Conservation (phyloP, 352 stramenopile species). For the Phytophthora megakarya region DNA sequence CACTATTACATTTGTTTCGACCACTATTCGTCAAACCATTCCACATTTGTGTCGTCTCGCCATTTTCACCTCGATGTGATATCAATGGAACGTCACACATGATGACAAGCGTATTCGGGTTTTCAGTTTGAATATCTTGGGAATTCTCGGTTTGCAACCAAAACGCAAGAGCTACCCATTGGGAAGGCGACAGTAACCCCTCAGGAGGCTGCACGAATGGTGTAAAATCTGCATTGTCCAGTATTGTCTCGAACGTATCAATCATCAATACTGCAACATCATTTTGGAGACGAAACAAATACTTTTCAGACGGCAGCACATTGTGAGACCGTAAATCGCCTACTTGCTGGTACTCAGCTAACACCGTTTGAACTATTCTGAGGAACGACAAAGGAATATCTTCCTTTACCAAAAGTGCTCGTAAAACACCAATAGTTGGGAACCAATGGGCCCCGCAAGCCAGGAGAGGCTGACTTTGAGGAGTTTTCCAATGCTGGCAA, state of each 20-base stretch:
- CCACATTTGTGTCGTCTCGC: slow-evolving; percentile 25
- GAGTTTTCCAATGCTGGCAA: slow-evolving; percentile 47
- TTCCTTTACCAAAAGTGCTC: slow-evolving; percentile 34
- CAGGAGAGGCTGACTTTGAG: slow-evolving; percentile 38
- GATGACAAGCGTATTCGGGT: slow-evolving; percentile 42
- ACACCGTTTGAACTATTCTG: slow-evolving; percentile 23
- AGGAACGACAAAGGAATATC: slow-evolving; percentile 46
- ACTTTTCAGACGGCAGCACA: slow-evolving; percentile 21
- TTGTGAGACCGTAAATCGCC: slow-evolving; percentile 17
- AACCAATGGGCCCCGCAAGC: slow-evolving; percentile 52
- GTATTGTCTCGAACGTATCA: slow-evolving; percentile 46
- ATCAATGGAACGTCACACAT: slow-evolving; percentile 60
- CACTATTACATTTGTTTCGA: not conserved
- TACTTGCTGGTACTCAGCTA: slow-evolving; percentile 54
- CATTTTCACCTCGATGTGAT: slow-evolving; percentile 11
- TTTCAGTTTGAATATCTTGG: not conserved
- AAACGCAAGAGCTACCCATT: slow-evolving; percentile 47
- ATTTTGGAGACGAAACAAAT: slow-evolving; percentile 33
- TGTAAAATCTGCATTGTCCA: slow-evolving; percentile 15
- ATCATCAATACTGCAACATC: slow-evolving; percentile 41
- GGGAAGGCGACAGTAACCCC: slow-evolving; percentile 29
- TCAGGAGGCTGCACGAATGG: slow-evolving; percentile 41
- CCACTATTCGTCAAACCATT: not conserved
- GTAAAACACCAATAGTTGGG: slow-evolving; percentile 42
- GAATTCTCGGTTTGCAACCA: slow-evolving; percentile 12